phyloP scores from a whole-genome alignment of 306 rosid species.

The Cucurbita moschata region DNA sequence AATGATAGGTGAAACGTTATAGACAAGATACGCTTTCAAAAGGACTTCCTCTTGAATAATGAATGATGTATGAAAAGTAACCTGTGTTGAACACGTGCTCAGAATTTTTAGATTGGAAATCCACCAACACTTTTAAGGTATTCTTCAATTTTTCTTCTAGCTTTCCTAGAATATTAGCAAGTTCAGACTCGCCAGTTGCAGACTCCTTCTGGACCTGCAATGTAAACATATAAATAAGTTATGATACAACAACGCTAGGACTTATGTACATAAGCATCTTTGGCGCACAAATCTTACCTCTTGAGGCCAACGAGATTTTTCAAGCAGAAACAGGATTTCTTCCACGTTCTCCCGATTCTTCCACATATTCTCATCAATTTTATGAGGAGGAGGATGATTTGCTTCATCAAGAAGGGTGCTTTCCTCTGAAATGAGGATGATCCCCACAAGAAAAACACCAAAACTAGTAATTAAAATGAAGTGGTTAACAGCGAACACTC shows the following conservation, averaged over 20 bases:
- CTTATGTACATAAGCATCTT: neutral
- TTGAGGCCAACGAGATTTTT: constrained; percentile 53
- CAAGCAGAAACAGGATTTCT: constrained; percentile 60
- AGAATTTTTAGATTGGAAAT: constrained; percentile 71
- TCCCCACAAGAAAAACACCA: neutral
- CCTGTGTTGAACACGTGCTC: constrained; percentile 86
- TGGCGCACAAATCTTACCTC: constrained; percentile 27
- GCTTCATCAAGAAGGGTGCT: constrained; percentile 36
- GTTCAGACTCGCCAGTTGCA: constrained; percentile 35
- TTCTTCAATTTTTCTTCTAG: constrained; percentile 40
- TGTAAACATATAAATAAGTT: constrained; percentile 10
- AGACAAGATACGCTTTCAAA: neutral
- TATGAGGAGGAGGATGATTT: constrained; percentile 58
- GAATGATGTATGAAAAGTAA: constrained; percentile 5
- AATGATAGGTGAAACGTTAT: neutral
- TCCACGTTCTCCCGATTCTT: constrained; percentile 87
- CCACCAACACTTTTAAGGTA: constrained; percentile 40
- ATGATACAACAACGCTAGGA: neutral
- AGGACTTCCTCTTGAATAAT: neutral
- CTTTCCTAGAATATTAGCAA: constrained; percentile 20
- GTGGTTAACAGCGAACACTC: neutral
- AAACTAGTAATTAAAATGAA: neutral
- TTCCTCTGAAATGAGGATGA: constrained; percentile 30
- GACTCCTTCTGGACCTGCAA: constrained; percentile 58
- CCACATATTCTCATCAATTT: constrained; percentile 97